Percentiles rank a stretch among this genome's conserved stretches.
phyloP scores from a whole-genome alignment of 2,329 filamentous ascomycete species.

The Stagonosporopsis cucurbitacearum region DNA sequence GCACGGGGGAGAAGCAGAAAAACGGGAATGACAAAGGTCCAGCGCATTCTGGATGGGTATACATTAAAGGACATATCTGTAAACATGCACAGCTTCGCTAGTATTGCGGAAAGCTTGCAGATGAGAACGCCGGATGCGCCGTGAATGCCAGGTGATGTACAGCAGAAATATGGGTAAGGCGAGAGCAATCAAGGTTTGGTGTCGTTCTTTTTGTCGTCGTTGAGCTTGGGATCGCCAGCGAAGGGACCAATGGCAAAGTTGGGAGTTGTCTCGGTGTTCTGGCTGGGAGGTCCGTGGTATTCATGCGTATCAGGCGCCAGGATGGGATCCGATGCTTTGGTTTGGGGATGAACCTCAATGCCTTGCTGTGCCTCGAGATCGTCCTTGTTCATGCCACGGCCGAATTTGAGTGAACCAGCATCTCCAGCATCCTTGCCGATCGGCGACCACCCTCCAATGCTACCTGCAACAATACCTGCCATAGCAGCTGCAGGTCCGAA shows the following conservation, averaged over 20 bases:
- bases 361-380: constrained; percentile 54
- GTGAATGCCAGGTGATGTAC: constrained; percentile 3
- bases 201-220: constrained; percentile 20
- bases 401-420: constrained; percentile 51
- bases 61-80: constrained; percentile 9
- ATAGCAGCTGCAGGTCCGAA: constrained; percentile 78
- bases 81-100: constrained; percentile 1
- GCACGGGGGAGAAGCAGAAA: background rate
- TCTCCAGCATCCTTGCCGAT: constrained; percentile 60
- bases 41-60: constrained; percentile 7
- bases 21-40: background rate
- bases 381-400: constrained; percentile 39
- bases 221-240: constrained; percentile 47
- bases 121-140: constrained; percentile 6
- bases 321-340: constrained; percentile 56
- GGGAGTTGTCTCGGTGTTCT: constrained; percentile 53
- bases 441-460: constrained; percentile 78
- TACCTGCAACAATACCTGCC: constrained; percentile 82
- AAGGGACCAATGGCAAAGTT: constrained; percentile 53
- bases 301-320: constrained; percentile 52
- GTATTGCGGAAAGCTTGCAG: background rate
- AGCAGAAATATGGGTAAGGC: background rate
- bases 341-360: constrained; percentile 58
- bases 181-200: constrained; percentile 1
- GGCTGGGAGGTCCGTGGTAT: constrained; percentile 52